Evolutionary conservation across 2,329 filamentous ascomycete species (phyloP), one percentile per base, ranked within the genome.

Genomic region (Cephalotrichum gorgonifer): DNA sequence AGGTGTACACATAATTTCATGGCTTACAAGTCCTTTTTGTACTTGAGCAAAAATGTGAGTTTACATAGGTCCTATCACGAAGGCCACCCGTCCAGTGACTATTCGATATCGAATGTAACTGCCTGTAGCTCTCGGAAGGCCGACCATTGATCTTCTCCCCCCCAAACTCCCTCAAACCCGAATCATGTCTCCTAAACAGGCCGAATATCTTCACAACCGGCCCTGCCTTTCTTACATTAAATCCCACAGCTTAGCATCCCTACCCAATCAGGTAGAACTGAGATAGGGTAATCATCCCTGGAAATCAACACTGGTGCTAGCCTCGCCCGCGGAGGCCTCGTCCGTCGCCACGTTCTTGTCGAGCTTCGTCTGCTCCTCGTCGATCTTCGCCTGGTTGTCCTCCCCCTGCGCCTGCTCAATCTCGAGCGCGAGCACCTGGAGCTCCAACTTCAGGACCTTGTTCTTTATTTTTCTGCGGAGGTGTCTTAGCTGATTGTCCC

Each of bases 401-500:
- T 61, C 58, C 46, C 71, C 66, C 58, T 78, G 70, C 0, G 75
- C 76, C 52, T 68, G 63, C 58, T 78, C 61, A 48, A 78, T 74
- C 61, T 74, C 62, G 38, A 79, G 65, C 15, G 50, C 38, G 50
- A 77, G 57, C 3, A 74, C 69, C 56, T 76, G 70, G 15, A 77
- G 70, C 62, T 72, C 67, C 44, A 79, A 63, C 66, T 79, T 80
- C 47, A 79, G 62, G 23, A 80, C 74, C 66, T 79, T 79, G 66
- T 79, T 79, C 69, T 79, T 78, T 57, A 71, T 79, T 65, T 79
- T 79, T 56, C 76, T 50, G 31, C 49, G 17, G 30, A n/a, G 4
- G 30, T 31, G 12, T 4, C 11, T 31, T 15, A 15, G 30, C 11
- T 11, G 30, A 5, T 15, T 6, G 5, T 15, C 4, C 11, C 15